These are phyloP conservation scores for Epithele typhae DNA, from an alignment of 768 basidiomycete species.

Conservation along the genomic window DNA sequence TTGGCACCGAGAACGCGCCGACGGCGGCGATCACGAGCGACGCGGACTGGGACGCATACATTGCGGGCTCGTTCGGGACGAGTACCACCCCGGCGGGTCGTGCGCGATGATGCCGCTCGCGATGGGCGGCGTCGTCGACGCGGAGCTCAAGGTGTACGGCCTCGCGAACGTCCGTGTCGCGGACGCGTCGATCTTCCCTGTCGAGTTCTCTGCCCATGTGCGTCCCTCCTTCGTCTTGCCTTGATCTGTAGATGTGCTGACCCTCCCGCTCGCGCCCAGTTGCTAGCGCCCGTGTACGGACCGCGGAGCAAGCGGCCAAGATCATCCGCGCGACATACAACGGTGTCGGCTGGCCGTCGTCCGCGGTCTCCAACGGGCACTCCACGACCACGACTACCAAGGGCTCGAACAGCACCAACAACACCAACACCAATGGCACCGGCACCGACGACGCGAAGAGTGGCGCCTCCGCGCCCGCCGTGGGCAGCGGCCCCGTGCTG, in stretches of 20 bases:
- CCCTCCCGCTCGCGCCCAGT: slow-evolving; percentile 8
- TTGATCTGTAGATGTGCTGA: background rate
- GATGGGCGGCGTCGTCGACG: slow-evolving; percentile 56
- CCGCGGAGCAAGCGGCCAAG: slow-evolving; percentile 45
- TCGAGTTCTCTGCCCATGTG: slow-evolving; percentile 47
- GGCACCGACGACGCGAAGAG: no score
- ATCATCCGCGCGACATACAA: slow-evolving; percentile 39
- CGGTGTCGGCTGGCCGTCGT: slow-evolving; percentile 18
- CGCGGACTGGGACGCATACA: slow-evolving; percentile 50
- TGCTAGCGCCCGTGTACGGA: slow-evolving; percentile 35
- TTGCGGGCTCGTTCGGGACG: slow-evolving; percentile 39
- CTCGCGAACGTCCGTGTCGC: slow-evolving; percentile 52
- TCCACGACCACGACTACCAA: no score
- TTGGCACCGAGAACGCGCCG: slow-evolving; percentile 46
- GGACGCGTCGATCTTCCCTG: slow-evolving; percentile 55
- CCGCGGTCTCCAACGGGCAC: background rate
- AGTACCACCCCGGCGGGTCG: slow-evolving; percentile 58
- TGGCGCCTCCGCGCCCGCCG: no score
- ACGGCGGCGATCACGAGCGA: slow-evolving; percentile 50
- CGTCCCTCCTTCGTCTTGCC: slow-evolving; percentile 3
- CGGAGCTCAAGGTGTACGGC: slow-evolving; percentile 54
- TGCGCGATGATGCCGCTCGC: slow-evolving; percentile 53
- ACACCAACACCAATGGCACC: no score
- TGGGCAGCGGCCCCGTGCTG: no score
- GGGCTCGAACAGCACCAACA: no score